Base-by-base conservation (phyloP, 2,329 filamentous ascomycete species). In the Lasiodiplodia sp. region DNA sequence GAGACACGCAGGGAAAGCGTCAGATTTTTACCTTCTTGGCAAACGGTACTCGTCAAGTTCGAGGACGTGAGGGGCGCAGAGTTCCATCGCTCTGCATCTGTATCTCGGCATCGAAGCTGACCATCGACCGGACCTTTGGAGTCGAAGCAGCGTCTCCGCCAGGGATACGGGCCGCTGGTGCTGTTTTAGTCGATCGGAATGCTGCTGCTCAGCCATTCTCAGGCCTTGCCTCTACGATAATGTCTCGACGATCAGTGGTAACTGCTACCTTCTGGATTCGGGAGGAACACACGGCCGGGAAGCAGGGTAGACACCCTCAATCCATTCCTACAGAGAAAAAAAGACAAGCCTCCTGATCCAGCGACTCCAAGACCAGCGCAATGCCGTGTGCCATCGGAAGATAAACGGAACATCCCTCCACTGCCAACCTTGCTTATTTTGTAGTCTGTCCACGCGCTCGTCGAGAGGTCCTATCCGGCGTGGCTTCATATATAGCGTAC, bases 401-500 rank as follows among this genome's bases (percentile, higher is more conserved):
- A 34, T 12, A 51, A 21, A 47, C 28, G 21, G 31, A 52, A 38
- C 8, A 38, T 38, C 58, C 58, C 25, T 34, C 10, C 40, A 25
- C 44, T 63, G 25, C 23, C 58, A 28, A 44, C 58, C 58, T 63
- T 51, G 25, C 58, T 34, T 31, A 14, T 63, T 49, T 62, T 40
- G 57, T 63, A 21, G 18, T 37, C 21, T 51, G 38, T 21, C 57
- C 58, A 51, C 38, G 60, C 31, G 31, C 28, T 64, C 31, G 8
- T 18, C 47, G 6, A 16, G 25, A 52, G 25, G 14, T 52, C 60
- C 44, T 38, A 11, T 38, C 44, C n/a, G 23, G 28, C 60, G 52
- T 64, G 60, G 52, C 60, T 52, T 64, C 60, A 52, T 64, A 64
- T 52, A 64, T 52, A 64, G 60, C 31, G n/a, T 64, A 64, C 60